phyloP scores from a whole-genome alignment of 202 grass and related monocot species.

The Setaria italica region DNA sequence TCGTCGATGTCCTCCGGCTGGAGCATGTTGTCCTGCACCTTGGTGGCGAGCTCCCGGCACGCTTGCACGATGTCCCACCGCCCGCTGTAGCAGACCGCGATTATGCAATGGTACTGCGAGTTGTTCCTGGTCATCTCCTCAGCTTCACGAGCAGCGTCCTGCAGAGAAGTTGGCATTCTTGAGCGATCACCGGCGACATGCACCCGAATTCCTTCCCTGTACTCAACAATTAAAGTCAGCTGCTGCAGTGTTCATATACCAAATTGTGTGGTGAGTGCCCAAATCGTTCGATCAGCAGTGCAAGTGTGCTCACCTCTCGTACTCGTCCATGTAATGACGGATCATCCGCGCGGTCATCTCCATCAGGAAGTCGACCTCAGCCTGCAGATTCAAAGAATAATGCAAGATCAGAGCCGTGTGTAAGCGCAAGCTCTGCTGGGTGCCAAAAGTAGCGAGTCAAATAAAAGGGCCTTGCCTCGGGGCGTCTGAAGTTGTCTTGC shows the following conservation, averaged over 20 bases:
- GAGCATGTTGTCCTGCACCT: not conserved
- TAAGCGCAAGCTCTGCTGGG: too few species aligned
- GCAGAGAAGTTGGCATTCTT: not conserved
- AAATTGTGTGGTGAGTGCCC: too few species aligned
- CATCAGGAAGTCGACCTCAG: not conserved
- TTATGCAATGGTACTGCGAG: not conserved
- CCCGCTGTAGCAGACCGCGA: not conserved
- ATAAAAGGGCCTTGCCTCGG: slow-evolving; percentile 38
- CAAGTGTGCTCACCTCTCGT: too few species aligned
- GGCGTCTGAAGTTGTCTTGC: slow-evolving; percentile 60
- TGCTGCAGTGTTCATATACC: not conserved
- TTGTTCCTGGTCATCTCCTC: not conserved
- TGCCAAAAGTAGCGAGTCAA: too few species aligned
- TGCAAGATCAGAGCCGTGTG: too few species aligned
- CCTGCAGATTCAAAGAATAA: not conserved
- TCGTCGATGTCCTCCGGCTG: not conserved
- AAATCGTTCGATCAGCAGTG: too few species aligned
- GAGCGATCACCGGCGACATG: not conserved
- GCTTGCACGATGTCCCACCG: not conserved
- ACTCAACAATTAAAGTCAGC: not conserved
- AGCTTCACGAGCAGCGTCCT: not conserved
- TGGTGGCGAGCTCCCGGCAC: not conserved
- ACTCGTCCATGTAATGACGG: not conserved
- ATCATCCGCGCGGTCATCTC: not conserved
- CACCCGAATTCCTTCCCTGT: not conserved